Evolutionary conservation across 2,329 filamentous ascomycete species (phyloP), one percentile per base, ranked within the genome.

Genomic region (Dactylellina sp.): DNA sequence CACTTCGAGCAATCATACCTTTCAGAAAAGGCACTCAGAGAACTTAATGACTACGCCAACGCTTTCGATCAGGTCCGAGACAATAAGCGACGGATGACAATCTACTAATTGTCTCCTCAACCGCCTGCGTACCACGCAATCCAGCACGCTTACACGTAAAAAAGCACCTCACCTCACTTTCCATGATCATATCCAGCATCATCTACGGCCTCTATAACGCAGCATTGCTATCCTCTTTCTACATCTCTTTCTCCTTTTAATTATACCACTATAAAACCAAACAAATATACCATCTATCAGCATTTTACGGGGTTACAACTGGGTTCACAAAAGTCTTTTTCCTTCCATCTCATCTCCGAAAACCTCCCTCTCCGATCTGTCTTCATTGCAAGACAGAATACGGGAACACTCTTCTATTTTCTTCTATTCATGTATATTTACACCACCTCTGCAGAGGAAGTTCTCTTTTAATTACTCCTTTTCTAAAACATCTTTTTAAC

Each of bases 11-110:
- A 82, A 20, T 81, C 81, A 46, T 84, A 86, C 52, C 84, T 96
- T 76, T 93, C 92, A 2, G 89, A 91, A 76, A 90, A 91, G 81
- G 89, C 91, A 25, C 88, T 88, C 78, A 89, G 87, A 81, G 92
- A 96, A 81, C 86, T 97, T 37, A 88, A 89, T 80, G 89, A 90
- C 77, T 97, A 97, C 81, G 91, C 91, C 77, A 91, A 90, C 80
- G 92, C 91, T 1, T 97, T 97, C 80, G 93, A 97, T 81, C 91
- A 93, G 77, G 89, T 90, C 68, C 86, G 91, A 75, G 77, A 78
- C 56, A 77, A 76, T 72, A 78, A 78, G 32, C 66, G 77, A 66
- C 76, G 77, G 63, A 78, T 78, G 77, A 76, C 78, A 49, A 63
- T 77, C 32, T 64, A 65, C 60, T 72, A 61, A 22, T 32, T n/a